Evolutionary conservation across 202 grass and related monocot species (phyloP).

Genomic region (Schoenoplectus triqueter): DNA sequence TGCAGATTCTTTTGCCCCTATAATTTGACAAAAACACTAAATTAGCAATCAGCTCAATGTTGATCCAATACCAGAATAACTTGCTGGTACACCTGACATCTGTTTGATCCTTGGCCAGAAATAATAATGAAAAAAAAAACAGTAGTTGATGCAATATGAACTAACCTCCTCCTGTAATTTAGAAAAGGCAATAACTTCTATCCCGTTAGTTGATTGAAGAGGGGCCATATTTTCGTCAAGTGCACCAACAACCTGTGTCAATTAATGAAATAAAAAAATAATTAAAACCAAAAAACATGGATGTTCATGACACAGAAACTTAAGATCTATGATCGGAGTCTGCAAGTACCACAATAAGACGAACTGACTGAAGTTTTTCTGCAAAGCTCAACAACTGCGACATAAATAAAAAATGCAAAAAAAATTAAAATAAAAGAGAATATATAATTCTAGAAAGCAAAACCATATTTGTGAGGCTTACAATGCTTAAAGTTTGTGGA

Average conservation of each 20-base stretch:
- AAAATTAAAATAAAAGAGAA: neutral
- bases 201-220: conserved; percentile 48
- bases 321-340: conserved; percentile 31
- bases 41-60: conserved; percentile 2
- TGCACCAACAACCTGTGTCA: conserved; percentile 73
- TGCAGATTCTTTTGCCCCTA: conserved; percentile 67
- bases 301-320: conserved; percentile 7
- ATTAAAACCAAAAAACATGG: conserved; percentile 23
- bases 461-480: conserved; percentile 53
- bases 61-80: neutral
- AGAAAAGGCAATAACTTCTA: conserved; percentile 71
- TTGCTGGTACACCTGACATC: conserved; percentile 4
- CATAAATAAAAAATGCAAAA: conserved; percentile 38
- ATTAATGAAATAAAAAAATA: conserved; percentile 28
- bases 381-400: conserved; percentile 88
- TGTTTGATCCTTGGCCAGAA: neutral
- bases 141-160: neutral
- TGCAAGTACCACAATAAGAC: conserved; percentile 83
- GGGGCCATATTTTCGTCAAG: conserved; percentile 53
- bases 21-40: conserved; percentile 39
- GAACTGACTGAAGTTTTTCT: conserved; percentile 77
- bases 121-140: neutral
- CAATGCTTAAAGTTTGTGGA: conserved; percentile 82
- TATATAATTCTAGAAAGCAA: neutral
- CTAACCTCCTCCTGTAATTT: conserved; percentile 58